Evolutionary conservation across 805 yeast species (phyloP).

Genomic region (Nakazawaea ishiwadae): DNA sequence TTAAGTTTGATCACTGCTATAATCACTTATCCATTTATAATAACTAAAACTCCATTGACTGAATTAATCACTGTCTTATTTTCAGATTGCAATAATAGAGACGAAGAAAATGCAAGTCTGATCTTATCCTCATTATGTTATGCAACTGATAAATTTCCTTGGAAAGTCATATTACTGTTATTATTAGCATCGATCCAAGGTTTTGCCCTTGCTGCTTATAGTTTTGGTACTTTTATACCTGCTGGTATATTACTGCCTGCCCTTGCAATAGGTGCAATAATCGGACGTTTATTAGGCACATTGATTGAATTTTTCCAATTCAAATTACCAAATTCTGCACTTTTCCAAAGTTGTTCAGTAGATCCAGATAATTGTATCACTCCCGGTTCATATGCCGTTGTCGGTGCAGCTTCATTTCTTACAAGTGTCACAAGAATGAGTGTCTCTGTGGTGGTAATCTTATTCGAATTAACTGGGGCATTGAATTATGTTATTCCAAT

Average conservation of each 20-base stretch:
- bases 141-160: constrained; percentile 30
- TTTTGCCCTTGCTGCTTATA: constrained; percentile 55
- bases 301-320: constrained; percentile 44
- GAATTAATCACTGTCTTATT: constrained; percentile 58
- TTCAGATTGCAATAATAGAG: constrained; percentile 49
- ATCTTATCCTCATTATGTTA: constrained; percentile 16
- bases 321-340: constrained; percentile 29
- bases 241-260: constrained; percentile 68
- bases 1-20: constrained; percentile 49
- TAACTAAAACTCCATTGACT: constrained; percentile 51
- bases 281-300: constrained; percentile 54
- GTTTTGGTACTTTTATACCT: constrained; percentile 66
- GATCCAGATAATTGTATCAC: constrained; percentile 51
- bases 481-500: constrained; percentile 78
- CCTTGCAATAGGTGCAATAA: constrained; percentile 54
- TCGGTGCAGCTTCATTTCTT: constrained; percentile 81
- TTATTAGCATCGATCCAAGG: constrained; percentile 43
- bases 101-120: constrained; percentile 8
- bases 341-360: constrained; percentile 35
- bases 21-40: constrained; percentile 49
- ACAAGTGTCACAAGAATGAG: constrained; percentile 81
- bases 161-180: constrained; percentile 24
- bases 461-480: constrained; percentile 85
- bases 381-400: constrained; percentile 85
- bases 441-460: constrained; percentile 72